Percentiles rank a stretch among this genome's conserved stretches.
Evolutionary conservation across 2,329 filamentous ascomycete species (phyloP).

Genomic region (Penicillium occitanis): DNA sequence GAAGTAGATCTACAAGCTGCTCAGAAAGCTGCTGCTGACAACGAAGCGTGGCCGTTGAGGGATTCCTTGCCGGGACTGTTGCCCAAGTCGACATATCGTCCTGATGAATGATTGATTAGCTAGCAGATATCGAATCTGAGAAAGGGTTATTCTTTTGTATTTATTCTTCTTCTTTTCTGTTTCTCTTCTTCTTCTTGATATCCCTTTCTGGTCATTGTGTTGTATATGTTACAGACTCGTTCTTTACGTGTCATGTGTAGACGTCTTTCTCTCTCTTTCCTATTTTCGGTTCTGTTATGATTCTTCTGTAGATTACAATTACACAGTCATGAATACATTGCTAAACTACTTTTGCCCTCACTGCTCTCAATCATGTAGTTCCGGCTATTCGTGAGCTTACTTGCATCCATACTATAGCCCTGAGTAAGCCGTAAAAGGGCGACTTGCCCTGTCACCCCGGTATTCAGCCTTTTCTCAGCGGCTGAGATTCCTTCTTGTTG

Average conservation of each 20-base stretch:
- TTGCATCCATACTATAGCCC: background rate
- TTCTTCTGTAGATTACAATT: background rate
- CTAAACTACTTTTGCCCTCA: background rate
- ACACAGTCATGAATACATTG: background rate
- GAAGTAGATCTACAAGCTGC: slow-evolving; percentile 13
- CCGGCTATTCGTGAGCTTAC: background rate
- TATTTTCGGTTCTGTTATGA: background rate
- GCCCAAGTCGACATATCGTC: slow-evolving; percentile 14
- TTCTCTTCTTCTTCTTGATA: background rate
- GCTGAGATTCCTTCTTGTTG: background rate
- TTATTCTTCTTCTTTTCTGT: background rate
- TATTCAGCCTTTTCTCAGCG: background rate
- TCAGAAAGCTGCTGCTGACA: slow-evolving; percentile 5
- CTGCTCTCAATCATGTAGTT: background rate
- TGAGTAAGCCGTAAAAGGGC: background rate
- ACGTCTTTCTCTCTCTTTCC: background rate
- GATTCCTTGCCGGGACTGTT: slow-evolving; percentile 9
- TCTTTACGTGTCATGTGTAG: background rate
- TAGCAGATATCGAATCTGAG: background rate
- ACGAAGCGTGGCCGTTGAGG: slow-evolving; percentile 12
- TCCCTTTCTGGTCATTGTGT: background rate
- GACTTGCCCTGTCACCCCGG: background rate
- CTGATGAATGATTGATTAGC: background rate
- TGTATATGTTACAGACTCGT: background rate
- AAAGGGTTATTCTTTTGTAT: background rate